Base-by-base conservation (phyloP, 176 grass and related monocot species). In the Carex myosuroides region DNA sequence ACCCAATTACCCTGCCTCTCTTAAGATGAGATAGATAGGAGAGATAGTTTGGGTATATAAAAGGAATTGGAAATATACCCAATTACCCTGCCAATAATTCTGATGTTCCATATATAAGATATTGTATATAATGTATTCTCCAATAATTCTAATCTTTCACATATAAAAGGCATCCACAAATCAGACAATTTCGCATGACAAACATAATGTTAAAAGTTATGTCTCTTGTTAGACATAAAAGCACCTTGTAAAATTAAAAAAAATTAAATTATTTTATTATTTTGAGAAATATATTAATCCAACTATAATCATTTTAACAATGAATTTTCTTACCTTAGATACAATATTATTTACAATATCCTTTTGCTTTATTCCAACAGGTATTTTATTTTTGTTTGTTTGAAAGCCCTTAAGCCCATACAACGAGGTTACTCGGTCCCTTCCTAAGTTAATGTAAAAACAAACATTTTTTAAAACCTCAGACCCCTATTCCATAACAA, bases 341-440 rank as follows among this genome's bases (percentile, higher is more conserved):
- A 94, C 84, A 16, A 94, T 92, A 65, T 92, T 91, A 87, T 97
- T 76, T 59, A 97, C 91, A 63, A 89, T 37, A 35, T 86, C 48
- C 82, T 94, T 97, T 86, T 97, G 91, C 82, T 89, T 97, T 80
- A 97, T 87, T 58, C 91, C 94, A 75, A 29, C 26, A 29, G 26
- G 26, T n/a, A n/a, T n/a, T n/a, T n/a, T 29, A 29, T 29, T 29
- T 29, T 29, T 29, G 0, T 29, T 29, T 1, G 26, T 29, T 29
- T 29, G 29, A 29, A 29, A 29, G 1, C 29, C 29, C 29, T 29
- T 29, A 29, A 0, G 29, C 29, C 2, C 1, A 2, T 29, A 29
- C 29, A 29, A 29, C 29, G 2, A 29, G 1, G 29, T 29, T 29
- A 29, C 1, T 29, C 1, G 29, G 29, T 29, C 29, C 29, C 29